Percentiles rank a stretch among this genome's conserved stretches.
Conservation (phyloP, 225 moss, liverwort and hornwort species). For the Ulota crispa region DNA sequence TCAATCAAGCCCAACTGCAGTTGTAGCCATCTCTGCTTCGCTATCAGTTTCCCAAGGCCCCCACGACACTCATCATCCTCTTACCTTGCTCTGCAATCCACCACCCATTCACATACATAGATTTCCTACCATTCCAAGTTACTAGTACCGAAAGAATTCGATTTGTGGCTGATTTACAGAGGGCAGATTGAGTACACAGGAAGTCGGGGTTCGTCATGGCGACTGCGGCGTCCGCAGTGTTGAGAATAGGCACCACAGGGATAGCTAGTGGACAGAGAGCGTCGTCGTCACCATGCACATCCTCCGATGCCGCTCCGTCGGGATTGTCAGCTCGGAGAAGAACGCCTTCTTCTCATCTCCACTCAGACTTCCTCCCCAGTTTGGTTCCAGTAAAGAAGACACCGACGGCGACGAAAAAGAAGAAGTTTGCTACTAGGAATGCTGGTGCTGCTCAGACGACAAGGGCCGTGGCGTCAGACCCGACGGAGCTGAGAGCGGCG, state of each 20-base stretch:
- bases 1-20: too few relatives aligned
- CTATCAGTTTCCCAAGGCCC: conserved; percentile 7
- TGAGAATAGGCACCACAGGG: conserved; percentile 35
- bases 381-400: conserved; percentile 28
- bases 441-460: neutral
- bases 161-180: neutral
- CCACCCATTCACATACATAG: rapidly evolving
- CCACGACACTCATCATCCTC: neutral
- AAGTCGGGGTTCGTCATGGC: conserved; percentile 30
- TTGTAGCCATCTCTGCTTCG: conserved; percentile 4
- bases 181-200: neutral
- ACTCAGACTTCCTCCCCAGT: conserved; percentile 40
- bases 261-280: conserved; percentile 27
- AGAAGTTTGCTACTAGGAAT: neutral
- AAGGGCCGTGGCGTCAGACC: conserved; percentile 57
- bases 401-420: too few relatives aligned
- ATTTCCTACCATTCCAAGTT: too few relatives aligned
- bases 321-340: conserved; percentile 17
- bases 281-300: conserved; percentile 2
- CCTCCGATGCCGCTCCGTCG: neutral
- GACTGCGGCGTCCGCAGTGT: conserved; percentile 42
- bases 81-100: neutral
- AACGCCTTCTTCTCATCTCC: conserved; percentile 8
- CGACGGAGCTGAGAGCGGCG: conserved; percentile 64
- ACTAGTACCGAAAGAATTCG: neutral